Conservation (phyloP, 768 basidiomycete species). For the Butyriboletus loyo region DNA sequence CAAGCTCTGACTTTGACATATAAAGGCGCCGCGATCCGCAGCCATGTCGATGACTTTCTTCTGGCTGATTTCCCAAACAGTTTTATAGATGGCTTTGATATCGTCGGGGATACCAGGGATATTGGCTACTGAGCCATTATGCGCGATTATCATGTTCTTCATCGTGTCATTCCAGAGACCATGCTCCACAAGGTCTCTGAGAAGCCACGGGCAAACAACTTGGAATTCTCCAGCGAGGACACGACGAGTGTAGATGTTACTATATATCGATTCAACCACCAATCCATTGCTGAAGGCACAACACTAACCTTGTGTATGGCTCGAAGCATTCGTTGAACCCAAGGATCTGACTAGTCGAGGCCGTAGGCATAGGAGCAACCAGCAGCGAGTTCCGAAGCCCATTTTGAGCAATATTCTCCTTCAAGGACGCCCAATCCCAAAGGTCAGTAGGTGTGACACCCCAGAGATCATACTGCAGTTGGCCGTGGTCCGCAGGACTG, state of each 20-base stretch:
- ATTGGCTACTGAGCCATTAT: slow-evolving; percentile 85
- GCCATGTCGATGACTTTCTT: slow-evolving; percentile 98
- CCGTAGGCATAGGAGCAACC: slow-evolving; percentile 98
- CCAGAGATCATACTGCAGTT: slow-evolving; percentile 95
- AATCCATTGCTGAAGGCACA: background rate
- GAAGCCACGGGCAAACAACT: slow-evolving; percentile 97
- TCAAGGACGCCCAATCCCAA: slow-evolving; percentile 92
- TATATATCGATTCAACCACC: slow-evolving; percentile 30
- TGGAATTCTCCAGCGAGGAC: slow-evolving; percentile 99
- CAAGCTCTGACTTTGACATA: slow-evolving; percentile 93
- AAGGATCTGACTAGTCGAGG: slow-evolving; percentile 96
- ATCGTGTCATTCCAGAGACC: slow-evolving; percentile 97
- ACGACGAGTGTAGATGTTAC: slow-evolving; percentile 98
- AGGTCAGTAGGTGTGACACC: slow-evolving; percentile 82
- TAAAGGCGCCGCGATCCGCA: slow-evolving; percentile 98
- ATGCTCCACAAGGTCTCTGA: slow-evolving; percentile 95
- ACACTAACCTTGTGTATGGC: slow-evolving; percentile 86
- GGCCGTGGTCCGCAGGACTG: slow-evolving; percentile 84
- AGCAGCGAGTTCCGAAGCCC: slow-evolving; percentile 91
- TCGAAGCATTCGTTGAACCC: slow-evolving; percentile 99
- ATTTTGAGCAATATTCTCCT: slow-evolving; percentile 76
- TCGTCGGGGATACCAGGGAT: slow-evolving; percentile 87
- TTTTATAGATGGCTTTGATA: slow-evolving; percentile 98
- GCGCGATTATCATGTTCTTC: slow-evolving; percentile 99
- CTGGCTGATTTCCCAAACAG: slow-evolving; percentile 99